phyloP scores from a whole-genome alignment of 257 asterid genomes.

The Solanum sitiens region DNA sequence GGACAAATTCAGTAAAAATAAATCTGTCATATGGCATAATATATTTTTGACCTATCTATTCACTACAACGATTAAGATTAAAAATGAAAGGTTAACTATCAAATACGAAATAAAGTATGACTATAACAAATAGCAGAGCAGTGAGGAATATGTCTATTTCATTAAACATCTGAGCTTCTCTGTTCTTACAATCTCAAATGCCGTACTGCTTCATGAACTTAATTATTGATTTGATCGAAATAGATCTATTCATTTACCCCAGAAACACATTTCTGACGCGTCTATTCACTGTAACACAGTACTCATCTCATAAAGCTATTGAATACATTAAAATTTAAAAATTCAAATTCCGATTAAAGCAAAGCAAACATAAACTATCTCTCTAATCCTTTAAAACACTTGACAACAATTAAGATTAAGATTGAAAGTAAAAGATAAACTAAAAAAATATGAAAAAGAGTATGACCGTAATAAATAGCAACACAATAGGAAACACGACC shows the following conservation, averaged over 20 bases:
- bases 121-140: neutral
- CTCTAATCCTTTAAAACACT: neutral
- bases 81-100: neutral
- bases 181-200: neutral
- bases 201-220: neutral
- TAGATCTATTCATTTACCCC: neutral
- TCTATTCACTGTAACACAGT: neutral
- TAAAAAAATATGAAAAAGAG: too few relatives aligned
- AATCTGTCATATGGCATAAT: neutral
- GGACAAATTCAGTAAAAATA: neutral
- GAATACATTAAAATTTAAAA: neutral
- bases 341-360: neutral
- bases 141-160: neutral
- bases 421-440: neutral
- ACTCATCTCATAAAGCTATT: neutral
- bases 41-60: neutral
- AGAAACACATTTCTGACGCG: neutral
- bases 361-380: neutral
- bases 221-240: neutral
- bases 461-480: neutral
- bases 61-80: neutral
- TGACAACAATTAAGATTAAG: neutral
- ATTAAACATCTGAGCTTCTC: neutral
- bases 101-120: neutral
- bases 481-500: neutral